Evolutionary conservation across 345 rosid species (phyloP).

Genomic region (Eucalyptus pauciflora): DNA sequence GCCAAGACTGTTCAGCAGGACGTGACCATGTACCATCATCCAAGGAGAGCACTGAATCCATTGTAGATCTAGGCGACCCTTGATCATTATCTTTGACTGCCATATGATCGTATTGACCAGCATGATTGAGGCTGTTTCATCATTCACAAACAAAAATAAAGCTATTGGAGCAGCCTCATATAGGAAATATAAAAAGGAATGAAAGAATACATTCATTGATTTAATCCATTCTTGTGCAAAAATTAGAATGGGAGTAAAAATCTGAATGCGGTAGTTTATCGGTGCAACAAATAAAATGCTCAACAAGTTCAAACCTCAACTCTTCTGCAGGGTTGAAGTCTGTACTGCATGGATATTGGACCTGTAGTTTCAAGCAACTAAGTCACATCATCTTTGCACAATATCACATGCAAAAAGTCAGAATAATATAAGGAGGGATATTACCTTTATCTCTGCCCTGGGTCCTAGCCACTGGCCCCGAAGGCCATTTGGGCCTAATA

Average conservation of each 20-base stretch:
- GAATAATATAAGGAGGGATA: not conserved
- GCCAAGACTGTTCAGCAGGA: constrained; percentile 31
- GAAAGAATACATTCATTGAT: not conserved
- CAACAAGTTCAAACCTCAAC: constrained; percentile 25
- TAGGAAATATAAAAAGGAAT: not conserved
- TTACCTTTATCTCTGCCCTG: constrained; percentile 63
- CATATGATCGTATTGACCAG: constrained; percentile 24
- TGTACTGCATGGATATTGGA: constrained; percentile 54
- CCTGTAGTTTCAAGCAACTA: not conserved
- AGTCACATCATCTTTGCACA: not conserved
- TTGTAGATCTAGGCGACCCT: constrained; percentile 26
- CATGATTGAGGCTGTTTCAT: constrained; percentile 34
- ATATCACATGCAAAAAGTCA: not conserved
- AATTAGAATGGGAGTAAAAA: not conserved
- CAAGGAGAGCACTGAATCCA: constrained; percentile 84
- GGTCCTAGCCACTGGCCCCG: constrained; percentile 84
- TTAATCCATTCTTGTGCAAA: not conserved
- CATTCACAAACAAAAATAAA: constrained; percentile 2
- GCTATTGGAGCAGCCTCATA: constrained; percentile 7
- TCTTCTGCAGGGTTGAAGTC: constrained; percentile 36
- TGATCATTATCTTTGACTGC: constrained; percentile 27
- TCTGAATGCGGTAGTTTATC: not conserved
- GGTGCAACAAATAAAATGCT: not conserved
- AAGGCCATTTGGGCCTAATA: constrained; percentile 88
- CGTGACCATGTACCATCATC: constrained; percentile 85